phyloP scores from a whole-genome alignment of 179 eudicot species.

The Silene vulgaris region DNA sequence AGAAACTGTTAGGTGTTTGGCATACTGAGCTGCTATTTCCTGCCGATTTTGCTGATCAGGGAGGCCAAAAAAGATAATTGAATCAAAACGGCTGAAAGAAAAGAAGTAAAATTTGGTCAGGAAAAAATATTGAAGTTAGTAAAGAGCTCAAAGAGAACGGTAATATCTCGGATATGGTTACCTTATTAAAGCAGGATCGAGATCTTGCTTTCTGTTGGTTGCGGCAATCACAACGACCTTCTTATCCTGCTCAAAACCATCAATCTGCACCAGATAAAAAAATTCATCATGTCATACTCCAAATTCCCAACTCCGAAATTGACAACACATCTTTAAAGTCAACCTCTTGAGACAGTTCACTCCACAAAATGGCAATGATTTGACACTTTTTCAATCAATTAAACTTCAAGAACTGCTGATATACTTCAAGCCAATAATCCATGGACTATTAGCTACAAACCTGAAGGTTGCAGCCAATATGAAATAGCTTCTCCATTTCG shows the following conservation, averaged over 20 bases:
- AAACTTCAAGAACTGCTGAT: neutral
- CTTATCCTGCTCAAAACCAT: constrained; percentile 96
- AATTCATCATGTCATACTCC: constrained; percentile 1
- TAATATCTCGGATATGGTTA: constrained; percentile 16
- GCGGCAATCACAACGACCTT: constrained; percentile 96
- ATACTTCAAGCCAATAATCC: neutral
- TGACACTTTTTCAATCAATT: neutral
- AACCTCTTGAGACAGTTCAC: no score
- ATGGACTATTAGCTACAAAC: neutral
- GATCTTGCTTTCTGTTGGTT: constrained; percentile 93
- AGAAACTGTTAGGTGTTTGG: constrained; percentile 69
- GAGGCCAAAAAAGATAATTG: constrained; percentile 71
- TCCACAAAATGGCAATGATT: no score
- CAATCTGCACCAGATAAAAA: constrained; percentile 56
- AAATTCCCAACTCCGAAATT: no score
- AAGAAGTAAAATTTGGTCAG: neutral
- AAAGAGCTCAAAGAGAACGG: neutral
- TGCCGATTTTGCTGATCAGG: constrained; percentile 78
- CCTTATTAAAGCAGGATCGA: constrained; percentile 97
- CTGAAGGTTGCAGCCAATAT: neutral
- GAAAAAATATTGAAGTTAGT: neutral
- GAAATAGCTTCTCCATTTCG: no score
- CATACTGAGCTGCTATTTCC: constrained; percentile 89
- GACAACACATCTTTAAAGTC: no score
- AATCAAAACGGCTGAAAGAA: constrained; percentile 77